These are phyloP conservation scores for Pistacia atlantica DNA, from an alignment of 345 rosid species.

Conservation along the genomic window DNA sequence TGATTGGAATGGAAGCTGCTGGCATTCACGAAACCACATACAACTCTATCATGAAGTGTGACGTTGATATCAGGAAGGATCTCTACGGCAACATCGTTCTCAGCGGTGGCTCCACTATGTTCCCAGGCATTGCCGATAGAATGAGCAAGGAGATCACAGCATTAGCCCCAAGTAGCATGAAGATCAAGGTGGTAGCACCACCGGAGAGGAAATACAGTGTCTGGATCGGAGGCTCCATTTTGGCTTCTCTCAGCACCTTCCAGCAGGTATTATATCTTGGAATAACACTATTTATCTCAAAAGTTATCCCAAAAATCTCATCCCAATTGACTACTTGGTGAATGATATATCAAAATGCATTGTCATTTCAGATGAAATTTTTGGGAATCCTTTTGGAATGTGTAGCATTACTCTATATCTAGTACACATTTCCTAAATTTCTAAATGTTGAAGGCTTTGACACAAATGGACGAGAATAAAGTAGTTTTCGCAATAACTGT, in stretches of 20 bases:
- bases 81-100: conserved; percentile 57
- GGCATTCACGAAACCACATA: conserved; percentile 65
- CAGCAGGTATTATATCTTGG: conserved; percentile 46
- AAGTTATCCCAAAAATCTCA: too few species aligned
- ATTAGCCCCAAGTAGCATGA: conserved; percentile 65
- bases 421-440: too few species aligned
- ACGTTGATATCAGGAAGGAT: conserved; percentile 65
- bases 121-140: conserved; percentile 71
- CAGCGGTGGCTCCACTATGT: conserved; percentile 76
- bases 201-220: conserved; percentile 68
- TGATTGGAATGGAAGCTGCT: conserved; percentile 66
- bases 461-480: too few species aligned
- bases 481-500: too few species aligned
- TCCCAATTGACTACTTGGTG: too few species aligned
- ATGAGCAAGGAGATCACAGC: conserved; percentile 83
- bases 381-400: too few species aligned
- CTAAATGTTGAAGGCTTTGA: too few species aligned
- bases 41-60: conserved; percentile 71
- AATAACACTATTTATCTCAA: too few species aligned
- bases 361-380: too few species aligned
- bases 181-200: conserved; percentile 64
- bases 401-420: not conserved
- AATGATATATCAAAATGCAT: too few species aligned
- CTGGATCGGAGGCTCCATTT: conserved; percentile 65
- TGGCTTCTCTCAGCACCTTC: conserved; percentile 67